These are phyloP conservation scores for Mortierella sp. DNA, from an alignment of 371 early-diverging fungal genomes.

Conservation along the genomic window DNA sequence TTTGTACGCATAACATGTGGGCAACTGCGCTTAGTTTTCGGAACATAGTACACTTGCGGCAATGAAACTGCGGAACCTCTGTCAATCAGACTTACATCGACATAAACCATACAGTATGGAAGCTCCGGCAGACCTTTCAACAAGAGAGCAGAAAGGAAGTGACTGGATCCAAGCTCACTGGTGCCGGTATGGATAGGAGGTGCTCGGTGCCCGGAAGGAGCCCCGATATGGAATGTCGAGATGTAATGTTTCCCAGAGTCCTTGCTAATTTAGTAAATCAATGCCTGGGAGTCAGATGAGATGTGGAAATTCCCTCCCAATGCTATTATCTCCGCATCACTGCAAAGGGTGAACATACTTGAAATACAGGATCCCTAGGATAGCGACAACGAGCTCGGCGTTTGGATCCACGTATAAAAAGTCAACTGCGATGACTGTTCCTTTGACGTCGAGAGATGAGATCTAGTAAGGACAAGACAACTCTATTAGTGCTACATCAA, in stretches of 20 bases:
- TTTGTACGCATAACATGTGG: neutral
- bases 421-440: constrained; percentile 45
- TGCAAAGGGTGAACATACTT: constrained; percentile 19
- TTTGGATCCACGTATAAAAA: constrained; percentile 37
- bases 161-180: constrained; percentile 26
- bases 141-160: constrained; percentile 25
- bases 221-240: constrained; percentile 42
- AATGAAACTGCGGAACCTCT: too few species aligned
- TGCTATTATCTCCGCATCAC: too few species aligned
- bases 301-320: neutral
- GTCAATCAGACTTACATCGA: constrained; percentile 37
- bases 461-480: neutral
- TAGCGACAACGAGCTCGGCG: constrained; percentile 20
- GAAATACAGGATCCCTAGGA: constrained; percentile 41
- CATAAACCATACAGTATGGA: constrained; percentile 38
- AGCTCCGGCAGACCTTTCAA: constrained; percentile 44
- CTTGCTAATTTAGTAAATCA: constrained; percentile 7
- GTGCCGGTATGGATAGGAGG: constrained; percentile 33
- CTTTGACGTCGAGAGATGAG: constrained; percentile 23
- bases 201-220: neutral
- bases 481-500: too few species aligned
- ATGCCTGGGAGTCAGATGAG: too few species aligned
- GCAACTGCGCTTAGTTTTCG: neutral
- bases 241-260: constrained; percentile 27
- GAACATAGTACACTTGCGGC: neutral